Evolutionary conservation across 371 early-diverging fungal genomes (phyloP).

Genomic region (Dinochytrium kinnereticum): DNA sequence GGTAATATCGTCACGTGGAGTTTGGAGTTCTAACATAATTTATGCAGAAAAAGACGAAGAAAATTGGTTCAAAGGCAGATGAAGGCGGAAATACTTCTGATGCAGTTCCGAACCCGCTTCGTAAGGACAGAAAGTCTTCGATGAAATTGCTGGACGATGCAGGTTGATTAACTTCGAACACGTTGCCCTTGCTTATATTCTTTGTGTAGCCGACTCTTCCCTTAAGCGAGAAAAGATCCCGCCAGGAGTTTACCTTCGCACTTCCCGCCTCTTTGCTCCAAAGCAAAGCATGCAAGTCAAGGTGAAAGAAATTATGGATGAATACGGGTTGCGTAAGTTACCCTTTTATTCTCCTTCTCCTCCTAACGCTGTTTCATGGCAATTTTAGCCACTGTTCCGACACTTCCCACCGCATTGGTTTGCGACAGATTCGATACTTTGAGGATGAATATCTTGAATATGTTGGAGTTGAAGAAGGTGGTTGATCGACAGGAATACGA

Average conservation of each 20-base stretch:
- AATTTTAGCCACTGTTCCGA: slow-evolving; percentile 62
- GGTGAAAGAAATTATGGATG: slow-evolving; percentile 69
- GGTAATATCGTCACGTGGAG: background rate
- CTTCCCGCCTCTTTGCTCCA: slow-evolving; percentile 66
- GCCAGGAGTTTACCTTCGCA: slow-evolving; percentile 78
- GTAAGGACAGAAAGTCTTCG: background rate
- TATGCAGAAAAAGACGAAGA: slow-evolving; percentile 27
- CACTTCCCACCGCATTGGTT: slow-evolving; percentile 79
- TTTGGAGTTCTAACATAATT: background rate
- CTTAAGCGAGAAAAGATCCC: slow-evolving; percentile 69
- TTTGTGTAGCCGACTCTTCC: slow-evolving; percentile 21
- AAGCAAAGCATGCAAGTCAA: slow-evolving; percentile 60
- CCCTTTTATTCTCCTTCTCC: background rate
- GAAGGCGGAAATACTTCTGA: background rate
- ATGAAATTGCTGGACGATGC: slow-evolving; percentile 5
- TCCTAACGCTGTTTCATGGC: too few relatives aligned
- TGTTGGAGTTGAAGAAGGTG: slow-evolving; percentile 81
- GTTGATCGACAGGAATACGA: slow-evolving; percentile 82
- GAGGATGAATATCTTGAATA: slow-evolving; percentile 66
- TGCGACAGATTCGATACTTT: slow-evolving; percentile 77
- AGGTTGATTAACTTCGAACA: background rate
- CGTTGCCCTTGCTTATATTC: background rate
- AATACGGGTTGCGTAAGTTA: slow-evolving; percentile 59
- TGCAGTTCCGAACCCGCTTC: background rate
- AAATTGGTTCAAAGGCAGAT: slow-evolving; percentile 5